Evolutionary conservation across 257 asterid genomes (phyloP).

Genomic region (Osmanthus fragrans): DNA sequence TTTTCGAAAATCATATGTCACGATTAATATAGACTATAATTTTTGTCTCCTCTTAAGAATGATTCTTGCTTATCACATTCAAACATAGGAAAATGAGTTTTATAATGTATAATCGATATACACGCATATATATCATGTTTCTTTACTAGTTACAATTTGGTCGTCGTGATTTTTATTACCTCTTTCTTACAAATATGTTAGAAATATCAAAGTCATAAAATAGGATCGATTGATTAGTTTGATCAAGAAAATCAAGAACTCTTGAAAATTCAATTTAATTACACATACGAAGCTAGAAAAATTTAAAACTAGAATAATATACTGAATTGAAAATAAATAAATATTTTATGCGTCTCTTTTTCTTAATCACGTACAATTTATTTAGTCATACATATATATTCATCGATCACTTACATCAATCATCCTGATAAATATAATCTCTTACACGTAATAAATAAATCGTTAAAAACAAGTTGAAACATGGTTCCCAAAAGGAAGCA

Average conservation of each 20-base stretch:
- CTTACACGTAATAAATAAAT: neutral
- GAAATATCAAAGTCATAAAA: neutral
- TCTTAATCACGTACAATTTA: no score
- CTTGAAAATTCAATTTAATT: no score
- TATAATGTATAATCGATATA: neutral
- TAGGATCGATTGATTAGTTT: no score
- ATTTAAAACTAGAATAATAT: no score
- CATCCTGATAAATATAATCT: neutral
- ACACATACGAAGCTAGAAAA: no score
- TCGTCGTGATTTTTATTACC: no score
- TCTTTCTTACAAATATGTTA: no score
- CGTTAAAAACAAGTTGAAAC: neutral
- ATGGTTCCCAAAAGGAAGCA: constrained; percentile 43
- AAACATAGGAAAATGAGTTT: neutral
- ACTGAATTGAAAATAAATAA: no score
- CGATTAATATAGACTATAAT: neutral
- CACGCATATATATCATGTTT: no score
- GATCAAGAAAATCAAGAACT: neutral
- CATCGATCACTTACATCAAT: no score
- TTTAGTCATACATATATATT: neutral
- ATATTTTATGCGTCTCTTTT: no score
- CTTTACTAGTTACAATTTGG: neutral
- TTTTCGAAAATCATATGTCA: neutral
- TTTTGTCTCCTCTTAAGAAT: neutral
- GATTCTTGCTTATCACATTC: neutral